Percentiles rank a stretch among this genome's conserved stretches.
These are phyloP conservation scores for Ganoderma sp. DNA, from an alignment of 1,284 basidiomycete genomes.

Conservation along the genomic window DNA sequence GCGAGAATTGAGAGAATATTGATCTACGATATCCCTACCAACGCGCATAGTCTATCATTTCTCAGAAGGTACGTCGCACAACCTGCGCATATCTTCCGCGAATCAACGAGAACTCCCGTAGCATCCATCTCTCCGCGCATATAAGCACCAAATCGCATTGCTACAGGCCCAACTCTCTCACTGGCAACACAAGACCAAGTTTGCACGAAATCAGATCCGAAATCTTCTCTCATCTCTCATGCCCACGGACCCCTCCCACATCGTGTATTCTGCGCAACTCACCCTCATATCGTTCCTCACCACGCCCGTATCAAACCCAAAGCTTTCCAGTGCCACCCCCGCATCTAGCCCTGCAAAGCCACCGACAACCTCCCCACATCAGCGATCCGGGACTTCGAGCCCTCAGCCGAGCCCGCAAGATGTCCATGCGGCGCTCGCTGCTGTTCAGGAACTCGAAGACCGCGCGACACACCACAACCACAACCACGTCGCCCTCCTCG, in stretches of 20 bases:
- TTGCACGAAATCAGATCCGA: slow-evolving; percentile 59
- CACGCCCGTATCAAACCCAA: slow-evolving; percentile 33
- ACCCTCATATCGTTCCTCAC: slow-evolving; percentile 54
- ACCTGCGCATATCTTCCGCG: no score
- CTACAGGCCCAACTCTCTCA: slow-evolving; percentile 63
- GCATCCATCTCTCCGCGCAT: slow-evolving; percentile 66
- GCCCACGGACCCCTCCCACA: slow-evolving; percentile 54
- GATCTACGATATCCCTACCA: no score
- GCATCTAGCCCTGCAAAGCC: slow-evolving; percentile 9
- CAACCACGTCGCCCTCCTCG: slow-evolving; percentile 51
- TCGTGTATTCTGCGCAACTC: slow-evolving; percentile 60
- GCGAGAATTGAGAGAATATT: no score
- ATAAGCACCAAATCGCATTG: slow-evolving; percentile 61
- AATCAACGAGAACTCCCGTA: no score
- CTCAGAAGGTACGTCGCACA: slow-evolving; percentile 69
- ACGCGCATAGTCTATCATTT: slow-evolving; percentile 69
- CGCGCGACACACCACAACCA: slow-evolving; percentile 50
- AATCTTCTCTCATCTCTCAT: slow-evolving; percentile 57
- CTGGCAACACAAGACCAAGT: slow-evolving; percentile 61
- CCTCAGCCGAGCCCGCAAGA: slow-evolving; percentile 38
- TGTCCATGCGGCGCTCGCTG: slow-evolving; percentile 48
- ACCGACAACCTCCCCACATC: slow-evolving; percentile 13
- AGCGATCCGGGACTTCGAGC: slow-evolving; percentile 18
- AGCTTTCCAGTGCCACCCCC: slow-evolving; percentile 17
- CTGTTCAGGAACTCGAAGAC: slow-evolving; percentile 50